Conservation (phyloP, 208 protist species). For the Trypanosoma scelopori region DNA sequence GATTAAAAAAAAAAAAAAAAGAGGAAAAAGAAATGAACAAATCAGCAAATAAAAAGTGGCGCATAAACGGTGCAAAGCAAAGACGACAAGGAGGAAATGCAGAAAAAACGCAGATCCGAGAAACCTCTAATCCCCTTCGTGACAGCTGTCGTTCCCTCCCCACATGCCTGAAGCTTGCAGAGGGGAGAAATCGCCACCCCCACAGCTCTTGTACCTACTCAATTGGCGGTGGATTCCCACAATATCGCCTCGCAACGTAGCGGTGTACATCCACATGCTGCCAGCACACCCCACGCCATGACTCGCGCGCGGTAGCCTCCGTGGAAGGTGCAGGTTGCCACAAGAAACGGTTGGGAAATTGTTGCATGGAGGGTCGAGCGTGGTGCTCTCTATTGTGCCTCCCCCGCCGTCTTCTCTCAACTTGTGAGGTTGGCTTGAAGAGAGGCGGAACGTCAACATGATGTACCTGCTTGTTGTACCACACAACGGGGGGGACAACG, state of each 20-base stretch:
- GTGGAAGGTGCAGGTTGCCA: constrained; percentile 53
- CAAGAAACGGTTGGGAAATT: constrained; percentile 56
- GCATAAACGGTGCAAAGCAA: constrained; percentile 1
- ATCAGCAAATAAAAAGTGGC: not conserved
- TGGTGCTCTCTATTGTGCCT: constrained; percentile 8
- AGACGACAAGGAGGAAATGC: too few relatives aligned
- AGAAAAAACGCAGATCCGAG: too few relatives aligned
- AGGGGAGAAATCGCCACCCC: not conserved
- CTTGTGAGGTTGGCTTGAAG: not conserved
- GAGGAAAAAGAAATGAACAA: not conserved
- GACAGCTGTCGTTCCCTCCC: too few relatives aligned
- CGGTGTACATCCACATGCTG: constrained; percentile 80
- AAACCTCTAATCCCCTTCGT: too few relatives aligned
- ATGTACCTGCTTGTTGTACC: constrained; percentile 35
- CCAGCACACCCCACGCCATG: constrained; percentile 67
- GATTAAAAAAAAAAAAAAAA: not conserved
- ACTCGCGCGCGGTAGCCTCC: constrained; percentile 15
- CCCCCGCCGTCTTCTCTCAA: constrained; percentile 1
- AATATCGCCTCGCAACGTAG: constrained; percentile 72
- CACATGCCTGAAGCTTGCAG: too few relatives aligned
- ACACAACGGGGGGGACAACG: constrained; percentile 36
- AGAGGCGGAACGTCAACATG: constrained; percentile 33
- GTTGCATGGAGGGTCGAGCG: constrained; percentile 3
- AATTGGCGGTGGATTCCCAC: constrained; percentile 48
- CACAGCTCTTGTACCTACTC: constrained; percentile 27